Base-by-base conservation (phyloP, 495 filamentous ascomycete genomes). In the Clavariopsis aquatica region DNA sequence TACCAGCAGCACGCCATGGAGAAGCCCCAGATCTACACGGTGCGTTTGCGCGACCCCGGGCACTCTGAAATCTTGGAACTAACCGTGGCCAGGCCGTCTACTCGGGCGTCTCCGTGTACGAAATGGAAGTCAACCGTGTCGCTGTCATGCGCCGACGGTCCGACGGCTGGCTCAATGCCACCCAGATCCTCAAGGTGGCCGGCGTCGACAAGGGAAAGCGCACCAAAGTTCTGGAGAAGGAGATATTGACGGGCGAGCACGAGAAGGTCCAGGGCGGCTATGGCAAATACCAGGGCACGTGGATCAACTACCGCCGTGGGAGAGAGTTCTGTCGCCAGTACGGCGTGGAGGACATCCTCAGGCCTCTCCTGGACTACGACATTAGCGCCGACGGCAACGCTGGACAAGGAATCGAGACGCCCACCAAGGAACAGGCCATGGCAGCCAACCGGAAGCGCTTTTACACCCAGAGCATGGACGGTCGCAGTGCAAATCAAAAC, bases 371-470 rank as follows among this genome's bases (percentile, higher is more conserved):
- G 29, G 92, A 90, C 49, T 94, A 96, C 73, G 91, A 96, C 75
- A 89, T 93, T 80, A 86, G 83, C 58, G 84, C 87, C 60, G 91
- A 93, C 59, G 91, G 90, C 1, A 82, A 83, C 20, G 78, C 82
- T n/a, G 79, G 79, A 2, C 78, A 87, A 52, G 82, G 83, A 62
- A 77, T 80, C 31, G 81, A 96, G 59, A 98, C 94, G 3, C 94
- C 94, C 0, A 98, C 94, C n/a, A 98, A 98, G 75, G 94, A 98
- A 77, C 94, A 98, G 76, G 94, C 94, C 56, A 96, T 97, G 94
- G 95, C 94, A 27, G 95, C 95, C 15, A 92, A 96, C 73, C 81
- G 94, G 60, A 98, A 98, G 73, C 84, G 93, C 60, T 84, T 92
- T 80, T 90, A 97, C 71, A 95, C 89, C 68, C 85, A 85, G 22